These are phyloP conservation scores for Aegle marmelos DNA, from an alignment of 345 rosid species.

Conservation along the genomic window DNA sequence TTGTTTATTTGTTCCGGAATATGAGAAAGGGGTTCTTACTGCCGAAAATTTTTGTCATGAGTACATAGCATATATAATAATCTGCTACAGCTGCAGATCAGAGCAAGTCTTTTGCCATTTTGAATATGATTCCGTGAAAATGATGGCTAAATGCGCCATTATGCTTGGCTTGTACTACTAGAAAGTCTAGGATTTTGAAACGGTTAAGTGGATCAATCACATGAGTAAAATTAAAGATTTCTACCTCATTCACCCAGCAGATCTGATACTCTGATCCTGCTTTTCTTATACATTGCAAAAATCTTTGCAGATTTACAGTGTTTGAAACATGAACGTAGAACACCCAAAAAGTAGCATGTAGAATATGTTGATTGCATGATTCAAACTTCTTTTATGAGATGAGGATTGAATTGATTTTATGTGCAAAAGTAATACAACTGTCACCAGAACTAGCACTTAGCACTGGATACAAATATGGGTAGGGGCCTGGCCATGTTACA, in stretches of 20 bases:
- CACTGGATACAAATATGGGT: background rate
- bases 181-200: slow-evolving; percentile 2
- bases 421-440: background rate
- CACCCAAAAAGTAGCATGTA: background rate
- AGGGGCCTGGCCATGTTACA: background rate
- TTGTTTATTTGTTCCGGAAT: too few relatives aligned
- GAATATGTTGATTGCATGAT: background rate
- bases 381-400: background rate
- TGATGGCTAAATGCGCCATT: background rate
- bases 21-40: too few relatives aligned
- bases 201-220: slow-evolving; percentile 23
- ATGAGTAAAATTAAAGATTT: background rate
- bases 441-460: background rate
- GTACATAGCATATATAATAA: background rate
- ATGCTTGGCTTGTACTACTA: background rate
- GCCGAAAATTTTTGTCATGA: background rate
- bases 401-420: background rate
- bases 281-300: background rate
- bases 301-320: background rate
- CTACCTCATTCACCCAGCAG: background rate
- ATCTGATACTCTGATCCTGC: background rate
- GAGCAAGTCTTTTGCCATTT: background rate
- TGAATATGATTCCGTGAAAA: background rate
- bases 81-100: background rate
- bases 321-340: background rate